These are phyloP conservation scores for Cladosporium oxysporum DNA, from an alignment of 2,329 filamentous ascomycete species.

Conservation along the genomic window DNA sequence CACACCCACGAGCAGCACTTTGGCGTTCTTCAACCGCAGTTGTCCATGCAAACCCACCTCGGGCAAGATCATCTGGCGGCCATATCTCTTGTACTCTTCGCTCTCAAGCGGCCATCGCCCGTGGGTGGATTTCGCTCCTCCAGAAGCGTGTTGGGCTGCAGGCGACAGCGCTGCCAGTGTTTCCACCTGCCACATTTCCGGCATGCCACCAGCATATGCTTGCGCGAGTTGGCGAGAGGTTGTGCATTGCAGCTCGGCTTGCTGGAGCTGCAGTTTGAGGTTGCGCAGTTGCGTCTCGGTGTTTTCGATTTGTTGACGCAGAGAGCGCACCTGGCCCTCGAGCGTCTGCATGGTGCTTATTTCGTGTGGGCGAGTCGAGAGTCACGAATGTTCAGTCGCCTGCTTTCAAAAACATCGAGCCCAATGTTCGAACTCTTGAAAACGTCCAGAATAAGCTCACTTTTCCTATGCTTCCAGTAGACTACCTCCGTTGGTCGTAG, in stretches of 20 bases:
- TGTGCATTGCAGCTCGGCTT: constrained; percentile 41
- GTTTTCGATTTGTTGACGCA: constrained; percentile 45
- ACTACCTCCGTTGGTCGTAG: too few species aligned
- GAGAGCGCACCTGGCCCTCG: constrained; percentile 36
- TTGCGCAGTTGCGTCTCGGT: constrained; percentile 45
- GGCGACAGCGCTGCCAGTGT: constrained; percentile 39
- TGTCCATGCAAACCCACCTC: constrained; percentile 79
- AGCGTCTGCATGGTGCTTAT: background rate
- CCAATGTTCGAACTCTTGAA: background rate
- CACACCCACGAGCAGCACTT: constrained; percentile 79
- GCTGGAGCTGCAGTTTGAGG: constrained; percentile 44
- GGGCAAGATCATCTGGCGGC: constrained; percentile 85
- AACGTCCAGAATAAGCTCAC: too few species aligned
- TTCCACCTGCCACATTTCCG: constrained; percentile 46
- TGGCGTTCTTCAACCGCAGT: constrained; percentile 67
- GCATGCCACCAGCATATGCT: constrained; percentile 41
- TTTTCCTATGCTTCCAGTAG: too few species aligned
- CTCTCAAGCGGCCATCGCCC: constrained; percentile 66
- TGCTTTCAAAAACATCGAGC: background rate
- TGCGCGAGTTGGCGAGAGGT: constrained; percentile 31
- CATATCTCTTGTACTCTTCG: constrained; percentile 83
- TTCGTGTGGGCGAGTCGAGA: background rate
- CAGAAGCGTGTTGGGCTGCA: background rate
- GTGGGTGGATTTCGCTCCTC: background rate
- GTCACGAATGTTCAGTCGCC: background rate